phyloP scores from a whole-genome alignment of 352 stramenopile species.

The Globisporangium alternatum region DNA sequence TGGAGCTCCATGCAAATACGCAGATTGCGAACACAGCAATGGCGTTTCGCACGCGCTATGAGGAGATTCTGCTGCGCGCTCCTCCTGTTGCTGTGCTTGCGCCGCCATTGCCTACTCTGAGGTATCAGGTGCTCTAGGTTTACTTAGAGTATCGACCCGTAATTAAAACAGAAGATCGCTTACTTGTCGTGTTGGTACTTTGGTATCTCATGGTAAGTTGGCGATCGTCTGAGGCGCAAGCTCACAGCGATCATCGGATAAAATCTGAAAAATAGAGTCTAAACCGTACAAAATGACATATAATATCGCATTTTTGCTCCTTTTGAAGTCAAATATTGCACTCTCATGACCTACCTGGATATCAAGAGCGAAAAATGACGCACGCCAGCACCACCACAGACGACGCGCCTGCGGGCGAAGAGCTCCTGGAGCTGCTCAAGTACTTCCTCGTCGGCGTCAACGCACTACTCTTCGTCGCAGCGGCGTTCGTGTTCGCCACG shows the following conservation, averaged over 20 bases:
- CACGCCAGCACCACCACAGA: slow-evolving; percentile 21
- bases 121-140: too few relatives aligned
- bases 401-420: slow-evolving; percentile 13
- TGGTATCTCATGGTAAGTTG: too few relatives aligned
- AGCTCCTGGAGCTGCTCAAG: slow-evolving; percentile 55
- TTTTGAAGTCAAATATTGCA: neutral
- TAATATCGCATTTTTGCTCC: too few relatives aligned
- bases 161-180: too few relatives aligned
- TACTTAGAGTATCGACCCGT: too few relatives aligned
- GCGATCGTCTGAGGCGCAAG: too few relatives aligned
- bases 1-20: slow-evolving; percentile 31
- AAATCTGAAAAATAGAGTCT: neutral
- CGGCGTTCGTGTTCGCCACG: slow-evolving; percentile 32
- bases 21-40: slow-evolving; percentile 52
- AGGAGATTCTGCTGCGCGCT: slow-evolving; percentile 37
- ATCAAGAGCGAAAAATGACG: slow-evolving; percentile 5
- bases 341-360: too few relatives aligned
- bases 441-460: slow-evolving; percentile 57
- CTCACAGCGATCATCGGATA: neutral
- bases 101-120: slow-evolving; percentile 7
- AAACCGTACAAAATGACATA: neutral
- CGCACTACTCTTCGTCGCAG: slow-evolving; percentile 53
- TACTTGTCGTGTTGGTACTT: too few relatives aligned
- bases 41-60: slow-evolving; percentile 34
- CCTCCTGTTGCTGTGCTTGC: neutral